Evolutionary conservation across 2,329 filamentous ascomycete genomes (phyloP).

Genomic region (Claviceps spartinae): DNA sequence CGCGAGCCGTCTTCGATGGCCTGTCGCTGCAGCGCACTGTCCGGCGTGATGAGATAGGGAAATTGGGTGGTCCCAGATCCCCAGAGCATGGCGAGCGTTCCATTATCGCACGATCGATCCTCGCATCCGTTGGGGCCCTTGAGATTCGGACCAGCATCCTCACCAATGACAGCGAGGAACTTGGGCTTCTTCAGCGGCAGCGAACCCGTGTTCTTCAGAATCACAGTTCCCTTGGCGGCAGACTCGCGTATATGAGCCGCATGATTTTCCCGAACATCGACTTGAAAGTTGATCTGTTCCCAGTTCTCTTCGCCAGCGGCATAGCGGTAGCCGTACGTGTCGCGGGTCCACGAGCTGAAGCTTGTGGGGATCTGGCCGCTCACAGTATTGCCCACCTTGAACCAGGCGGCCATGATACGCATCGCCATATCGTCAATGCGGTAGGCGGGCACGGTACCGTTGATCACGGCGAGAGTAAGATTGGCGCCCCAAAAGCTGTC

Average conservation of each 20-base stretch:
- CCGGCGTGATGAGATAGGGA: constrained; percentile 63
- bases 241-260: constrained; percentile 58
- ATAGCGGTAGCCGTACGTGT: constrained; percentile 61
- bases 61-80: constrained; percentile 62
- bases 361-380: constrained; percentile 45
- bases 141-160: constrained; percentile 65
- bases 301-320: constrained; percentile 45
- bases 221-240: constrained; percentile 67
- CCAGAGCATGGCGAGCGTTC: constrained; percentile 64
- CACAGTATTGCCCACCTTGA: constrained; percentile 48
- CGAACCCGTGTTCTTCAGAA: constrained; percentile 72
- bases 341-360: constrained; percentile 76
- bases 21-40: constrained; percentile 52
- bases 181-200: constrained; percentile 70
- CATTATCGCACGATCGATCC: constrained; percentile 48
- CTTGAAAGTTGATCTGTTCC: constrained; percentile 62
- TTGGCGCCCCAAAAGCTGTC: constrained; percentile 73
- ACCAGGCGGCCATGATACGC: constrained; percentile 61
- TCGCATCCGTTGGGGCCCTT: constrained; percentile 66
- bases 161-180: constrained; percentile 65
- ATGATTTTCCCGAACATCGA: constrained; percentile 73
- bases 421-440: constrained; percentile 85
- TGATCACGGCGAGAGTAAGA: constrained; percentile 73
- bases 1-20: constrained; percentile 44
- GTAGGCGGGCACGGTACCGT: constrained; percentile 79